phyloP scores from a whole-genome alignment of 345 rosid species.

The Heritiera littoralis region DNA sequence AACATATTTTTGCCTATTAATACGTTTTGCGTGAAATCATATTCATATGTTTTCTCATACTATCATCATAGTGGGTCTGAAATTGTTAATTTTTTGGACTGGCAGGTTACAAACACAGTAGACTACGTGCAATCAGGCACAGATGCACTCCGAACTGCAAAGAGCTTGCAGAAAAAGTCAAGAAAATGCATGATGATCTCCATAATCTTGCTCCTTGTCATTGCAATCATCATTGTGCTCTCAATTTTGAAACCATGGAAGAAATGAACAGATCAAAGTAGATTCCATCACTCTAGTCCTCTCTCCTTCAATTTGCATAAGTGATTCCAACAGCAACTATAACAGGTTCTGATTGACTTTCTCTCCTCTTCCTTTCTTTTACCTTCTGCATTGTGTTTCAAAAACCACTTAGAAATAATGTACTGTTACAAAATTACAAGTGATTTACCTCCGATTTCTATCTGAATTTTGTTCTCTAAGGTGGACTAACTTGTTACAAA shows the following conservation, averaged over 20 bases:
- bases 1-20: too few relatives aligned
- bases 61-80: too few relatives aligned
- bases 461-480: background rate
- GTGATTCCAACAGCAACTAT: background rate
- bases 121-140: conserved; percentile 58
- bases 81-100: too few relatives aligned
- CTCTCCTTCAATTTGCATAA: background rate
- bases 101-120: conserved; percentile 50
- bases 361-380: background rate
- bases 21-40: too few relatives aligned
- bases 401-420: background rate
- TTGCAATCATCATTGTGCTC: conserved; percentile 55
- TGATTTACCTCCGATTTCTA: background rate
- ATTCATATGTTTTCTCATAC: too few relatives aligned
- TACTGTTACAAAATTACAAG: background rate
- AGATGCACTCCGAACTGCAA: conserved; percentile 53
- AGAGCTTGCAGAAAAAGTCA: conserved; percentile 50
- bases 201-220: conserved; percentile 51
- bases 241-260: conserved; percentile 65
- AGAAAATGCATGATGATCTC: conserved; percentile 73
- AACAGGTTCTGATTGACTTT: background rate
- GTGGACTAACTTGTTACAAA: background rate
- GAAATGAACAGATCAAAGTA: conserved; percentile 21
- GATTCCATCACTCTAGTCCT: background rate
- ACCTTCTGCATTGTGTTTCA: background rate